Evolutionary conservation across 768 basidiomycete genomes (phyloP), one percentile per base, ranked within the genome.

Genomic region (Mycena kentingensis): DNA sequence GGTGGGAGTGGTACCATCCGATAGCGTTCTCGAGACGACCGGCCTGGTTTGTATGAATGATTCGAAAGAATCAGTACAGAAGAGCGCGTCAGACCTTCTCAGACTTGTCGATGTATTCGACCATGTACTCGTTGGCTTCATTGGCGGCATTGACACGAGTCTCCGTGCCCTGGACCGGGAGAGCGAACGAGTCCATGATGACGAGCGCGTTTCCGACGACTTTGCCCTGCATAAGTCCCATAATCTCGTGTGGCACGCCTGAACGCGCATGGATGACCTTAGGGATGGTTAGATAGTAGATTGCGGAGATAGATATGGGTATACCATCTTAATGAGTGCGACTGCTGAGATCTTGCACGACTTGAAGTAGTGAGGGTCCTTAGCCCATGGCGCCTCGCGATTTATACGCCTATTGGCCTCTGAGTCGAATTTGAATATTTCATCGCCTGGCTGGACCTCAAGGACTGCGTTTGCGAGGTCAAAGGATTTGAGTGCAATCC

Each of bases 221-320:
- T 71, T 97, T 96, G 51, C 95, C 95, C 70, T 97, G 95, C 94
- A 99, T 97, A 27, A 98, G 81, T 10, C 96, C 96, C 96, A 99
- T 99, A 66, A 99, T 97, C 73, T 99, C 96, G 74, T 98, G 92
- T 52, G 90, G 88, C 5, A 97, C 96, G 53, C 96, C 96, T 2
- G 96, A 98, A 45, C 96, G 85, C 27, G 96, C 96, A 68, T 98
- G 96, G 67, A 98, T 98, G 57, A 98, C 89, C 96, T 98, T 71
- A 21, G 46, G 21, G 21, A 36, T 32, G 21, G 44, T 18, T n/a
- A 42, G 22, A 36, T n/a, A 37, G 52, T 47, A 42, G 51, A 42
- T 37, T 46, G 27, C 10, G 34, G 12, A 54, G n/a, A 27, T 22
- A 29, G 36, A 22, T n/a, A n/a, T n/a, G 37, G 27, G 29, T 35